Conservation (phyloP, 106 monocot genomes). For the Apostasia shenzhenica region DNA sequence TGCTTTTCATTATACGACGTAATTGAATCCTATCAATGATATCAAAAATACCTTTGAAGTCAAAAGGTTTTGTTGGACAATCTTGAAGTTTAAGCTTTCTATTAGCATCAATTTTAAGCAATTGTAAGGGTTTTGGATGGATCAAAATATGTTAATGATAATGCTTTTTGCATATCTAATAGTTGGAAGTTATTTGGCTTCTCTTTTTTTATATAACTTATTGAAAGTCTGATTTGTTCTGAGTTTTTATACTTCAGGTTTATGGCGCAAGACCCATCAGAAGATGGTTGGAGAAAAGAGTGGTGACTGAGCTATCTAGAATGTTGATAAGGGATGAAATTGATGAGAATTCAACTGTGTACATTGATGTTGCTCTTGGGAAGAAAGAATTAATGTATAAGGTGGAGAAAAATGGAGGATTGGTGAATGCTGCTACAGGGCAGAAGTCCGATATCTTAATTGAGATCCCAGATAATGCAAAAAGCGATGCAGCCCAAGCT, state of each 20-base stretch:
- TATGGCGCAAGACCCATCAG: slow-evolving; percentile 71
- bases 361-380: slow-evolving; percentile 37
- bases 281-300: slow-evolving; percentile 80
- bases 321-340: slow-evolving; percentile 70
- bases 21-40: too few relatives aligned
- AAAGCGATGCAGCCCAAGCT: slow-evolving; percentile 25
- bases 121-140: not conserved
- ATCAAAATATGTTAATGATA: too few relatives aligned
- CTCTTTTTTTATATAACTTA: too few relatives aligned
- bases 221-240: not conserved
- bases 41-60: too few relatives aligned
- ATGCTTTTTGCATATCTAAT: too few relatives aligned
- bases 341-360: slow-evolving; percentile 58
- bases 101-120: not conserved
- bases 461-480: slow-evolving; percentile 22
- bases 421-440: slow-evolving; percentile 41
- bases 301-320: slow-evolving; percentile 65
- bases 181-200: too few relatives aligned
- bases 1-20: too few relatives aligned
- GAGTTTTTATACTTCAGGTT: slow-evolving; percentile 18
- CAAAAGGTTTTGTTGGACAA: too few relatives aligned
- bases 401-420: slow-evolving; percentile 54
- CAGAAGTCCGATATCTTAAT: slow-evolving; percentile 44
- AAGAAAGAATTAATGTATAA: slow-evolving; percentile 44
- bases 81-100: too few relatives aligned